These are phyloP conservation scores for Tolypocladium tundrense DNA, from an alignment of 2,329 filamentous ascomycete species.

Conservation along the genomic window DNA sequence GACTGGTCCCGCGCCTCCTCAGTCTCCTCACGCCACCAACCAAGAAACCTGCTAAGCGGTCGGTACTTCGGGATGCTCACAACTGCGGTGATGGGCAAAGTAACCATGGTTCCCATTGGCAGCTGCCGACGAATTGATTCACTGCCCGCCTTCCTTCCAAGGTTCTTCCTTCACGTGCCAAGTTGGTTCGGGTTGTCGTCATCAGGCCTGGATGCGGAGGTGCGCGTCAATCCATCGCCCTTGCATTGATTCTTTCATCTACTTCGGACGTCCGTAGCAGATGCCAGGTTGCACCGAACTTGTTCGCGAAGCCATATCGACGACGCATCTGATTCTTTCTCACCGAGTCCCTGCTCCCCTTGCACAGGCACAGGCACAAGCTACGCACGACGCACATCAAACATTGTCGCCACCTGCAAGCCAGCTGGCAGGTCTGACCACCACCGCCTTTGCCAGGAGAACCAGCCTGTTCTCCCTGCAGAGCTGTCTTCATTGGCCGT, in stretches of 20 bases:
- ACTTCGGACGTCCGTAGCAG: too few relatives aligned
- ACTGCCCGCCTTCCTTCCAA: neutral
- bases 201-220: neutral
- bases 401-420: neutral
- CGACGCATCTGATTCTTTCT: neutral
- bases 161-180: neutral
- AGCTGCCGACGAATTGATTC: neutral
- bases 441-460: neutral
- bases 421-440: neutral
- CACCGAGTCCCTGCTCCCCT: neutral
- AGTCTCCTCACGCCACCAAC: neutral
- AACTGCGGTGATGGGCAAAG: neutral
- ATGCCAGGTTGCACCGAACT: neutral
- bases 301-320: neutral
- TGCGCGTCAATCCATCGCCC: neutral
- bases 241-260: neutral
- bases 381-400: neutral
- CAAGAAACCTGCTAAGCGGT: neutral
- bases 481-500: neutral
- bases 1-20: neutral
- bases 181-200: neutral
- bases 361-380: neutral
- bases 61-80: neutral
- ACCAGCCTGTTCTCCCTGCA: neutral
- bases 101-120: neutral